Evolutionary conservation across 306 rosid species (phyloP).

Genomic region (Casuarina equisetifolia): DNA sequence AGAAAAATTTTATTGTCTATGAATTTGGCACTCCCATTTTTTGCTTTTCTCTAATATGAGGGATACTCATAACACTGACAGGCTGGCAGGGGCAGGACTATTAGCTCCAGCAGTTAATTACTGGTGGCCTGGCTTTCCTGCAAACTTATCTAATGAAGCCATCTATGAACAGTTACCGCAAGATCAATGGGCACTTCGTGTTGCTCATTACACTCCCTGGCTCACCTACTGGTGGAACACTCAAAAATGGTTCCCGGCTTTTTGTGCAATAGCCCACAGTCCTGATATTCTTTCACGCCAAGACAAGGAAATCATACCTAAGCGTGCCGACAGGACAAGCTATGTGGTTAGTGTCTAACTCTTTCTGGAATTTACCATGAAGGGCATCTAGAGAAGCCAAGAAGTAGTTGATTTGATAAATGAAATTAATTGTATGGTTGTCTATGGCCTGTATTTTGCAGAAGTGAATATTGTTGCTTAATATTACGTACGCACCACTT

Average conservation of each 20-base stretch:
- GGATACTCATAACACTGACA: constrained; percentile 30
- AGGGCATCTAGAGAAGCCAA: neutral
- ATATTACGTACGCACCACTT: neutral
- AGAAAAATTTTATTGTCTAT: neutral
- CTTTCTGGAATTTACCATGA: neutral
- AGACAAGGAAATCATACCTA: constrained; percentile 40
- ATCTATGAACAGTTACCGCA: constrained; percentile 30
- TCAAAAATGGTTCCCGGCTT: constrained; percentile 71
- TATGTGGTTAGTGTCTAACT: constrained; percentile 31
- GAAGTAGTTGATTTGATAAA: neutral
- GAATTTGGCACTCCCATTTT: neutral
- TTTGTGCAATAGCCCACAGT: constrained; percentile 26
- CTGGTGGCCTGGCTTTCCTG: constrained; percentile 87
- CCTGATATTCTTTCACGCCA: constrained; percentile 33
- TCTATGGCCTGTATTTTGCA: neutral
- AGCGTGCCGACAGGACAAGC: neutral
- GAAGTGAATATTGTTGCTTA: neutral
- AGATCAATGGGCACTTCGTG: constrained; percentile 80
- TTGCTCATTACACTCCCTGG: constrained; percentile 76
- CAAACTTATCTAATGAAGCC: constrained; percentile 56
- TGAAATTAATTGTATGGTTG: neutral
- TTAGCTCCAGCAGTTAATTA: constrained; percentile 68
- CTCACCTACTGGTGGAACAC: constrained; percentile 95
- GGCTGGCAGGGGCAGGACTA: constrained; percentile 80
- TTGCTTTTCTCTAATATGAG: constrained; percentile 16